These are phyloP conservation scores for Cercospora sp. DNA, from an alignment of 2,329 filamentous ascomycete genomes.

Conservation along the genomic window DNA sequence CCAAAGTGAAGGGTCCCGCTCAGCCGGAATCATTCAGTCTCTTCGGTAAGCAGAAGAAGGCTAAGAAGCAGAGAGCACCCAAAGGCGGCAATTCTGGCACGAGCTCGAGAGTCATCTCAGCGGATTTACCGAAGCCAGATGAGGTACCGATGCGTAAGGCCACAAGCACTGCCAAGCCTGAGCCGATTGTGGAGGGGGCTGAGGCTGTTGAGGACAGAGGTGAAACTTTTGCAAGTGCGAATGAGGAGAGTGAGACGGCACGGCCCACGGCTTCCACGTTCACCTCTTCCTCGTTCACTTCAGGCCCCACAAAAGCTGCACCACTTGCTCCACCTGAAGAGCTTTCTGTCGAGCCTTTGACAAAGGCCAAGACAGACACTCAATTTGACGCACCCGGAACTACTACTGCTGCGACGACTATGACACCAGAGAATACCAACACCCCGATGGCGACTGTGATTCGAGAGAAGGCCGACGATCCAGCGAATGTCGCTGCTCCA, in stretches of 20 bases:
- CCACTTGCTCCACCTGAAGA: background rate
- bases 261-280: background rate
- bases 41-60: conserved; percentile 31
- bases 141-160: conserved; percentile 45
- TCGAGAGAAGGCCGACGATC: background rate
- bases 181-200: conserved; percentile 2
- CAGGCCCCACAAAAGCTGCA: background rate
- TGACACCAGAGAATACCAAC: background rate
- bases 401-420: background rate
- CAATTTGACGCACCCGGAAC: background rate
- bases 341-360: background rate
- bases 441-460: background rate
- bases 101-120: background rate
- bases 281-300: background rate
- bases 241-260: background rate
- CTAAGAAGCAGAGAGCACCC: conserved; percentile 14
- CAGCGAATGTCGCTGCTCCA: background rate
- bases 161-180: background rate
- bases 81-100: conserved; percentile 8
- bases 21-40: conserved; percentile 40
- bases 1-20: conserved; percentile 39
- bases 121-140: conserved; percentile 11
- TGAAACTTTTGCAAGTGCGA: background rate
- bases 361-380: background rate
- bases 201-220: background rate